Evolutionary conservation across 257 asterid species (phyloP).

Genomic region (Paulownia fortunei): DNA sequence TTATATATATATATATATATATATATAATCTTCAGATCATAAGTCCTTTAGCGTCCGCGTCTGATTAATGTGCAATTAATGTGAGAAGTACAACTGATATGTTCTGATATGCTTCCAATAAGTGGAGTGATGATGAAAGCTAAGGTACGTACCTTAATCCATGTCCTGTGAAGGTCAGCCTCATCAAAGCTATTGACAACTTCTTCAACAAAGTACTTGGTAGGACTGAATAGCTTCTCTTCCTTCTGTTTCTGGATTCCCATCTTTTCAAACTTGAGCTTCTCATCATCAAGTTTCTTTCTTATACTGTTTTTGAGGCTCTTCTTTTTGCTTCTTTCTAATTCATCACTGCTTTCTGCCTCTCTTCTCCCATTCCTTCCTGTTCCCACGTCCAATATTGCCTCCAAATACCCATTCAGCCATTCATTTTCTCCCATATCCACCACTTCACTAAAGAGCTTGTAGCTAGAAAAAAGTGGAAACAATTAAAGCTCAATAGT

Average conservation of each 20-base stretch:
- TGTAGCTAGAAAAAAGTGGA: too few relatives aligned
- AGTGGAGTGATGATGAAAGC: background rate
- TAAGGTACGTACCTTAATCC: slow-evolving; percentile 57
- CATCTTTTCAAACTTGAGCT: slow-evolving; percentile 39
- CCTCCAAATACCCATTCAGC: slow-evolving; percentile 78
- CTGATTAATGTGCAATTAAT: too few relatives aligned
- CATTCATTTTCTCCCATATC: slow-evolving; percentile 67
- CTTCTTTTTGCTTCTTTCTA: slow-evolving; percentile 21
- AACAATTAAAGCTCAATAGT: too few relatives aligned
- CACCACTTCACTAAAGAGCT: slow-evolving; percentile 20
- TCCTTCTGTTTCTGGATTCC: slow-evolving; percentile 36
- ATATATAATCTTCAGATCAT: too few relatives aligned
- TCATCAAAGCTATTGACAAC: slow-evolving; percentile 72
- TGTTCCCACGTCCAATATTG: slow-evolving; percentile 62
- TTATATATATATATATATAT: too few relatives aligned
- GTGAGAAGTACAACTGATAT: too few relatives aligned
- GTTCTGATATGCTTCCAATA: too few relatives aligned
- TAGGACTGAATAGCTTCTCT: slow-evolving; percentile 56
- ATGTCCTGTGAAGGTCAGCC: slow-evolving; percentile 69
- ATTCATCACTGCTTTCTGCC: slow-evolving; percentile 12
- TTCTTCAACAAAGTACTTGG: slow-evolving; percentile 69
- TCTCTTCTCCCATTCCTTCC: slow-evolving; percentile 35
- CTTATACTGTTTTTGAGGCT: background rate
- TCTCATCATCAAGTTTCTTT: slow-evolving; percentile 44
- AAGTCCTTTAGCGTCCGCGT: too few relatives aligned